A percentile compares a stretch with the other conserved stretches of the same genome.
Evolutionary conservation across 2,329 filamentous ascomycete genomes (phyloP).

Genomic region (Ophiocordyceps camponoti-floridani): DNA sequence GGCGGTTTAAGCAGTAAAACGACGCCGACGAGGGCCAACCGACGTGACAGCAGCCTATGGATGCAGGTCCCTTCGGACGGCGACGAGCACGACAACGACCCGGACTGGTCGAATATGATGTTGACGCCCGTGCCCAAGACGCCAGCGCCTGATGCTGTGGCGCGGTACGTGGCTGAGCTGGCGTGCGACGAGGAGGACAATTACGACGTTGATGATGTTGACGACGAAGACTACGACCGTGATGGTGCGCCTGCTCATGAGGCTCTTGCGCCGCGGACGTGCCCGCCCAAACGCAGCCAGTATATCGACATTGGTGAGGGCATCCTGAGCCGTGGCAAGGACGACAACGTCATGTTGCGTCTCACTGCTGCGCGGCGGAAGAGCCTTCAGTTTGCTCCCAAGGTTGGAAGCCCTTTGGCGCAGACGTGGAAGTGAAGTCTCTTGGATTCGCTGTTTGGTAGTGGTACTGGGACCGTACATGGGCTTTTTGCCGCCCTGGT

Average conservation of each 20-base stretch:
- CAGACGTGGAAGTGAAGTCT: conserved; percentile 28
- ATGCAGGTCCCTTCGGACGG: conserved; percentile 32
- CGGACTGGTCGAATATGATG: conserved; percentile 23
- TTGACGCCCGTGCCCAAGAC: conserved; percentile 41
- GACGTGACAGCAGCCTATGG: conserved; percentile 37
- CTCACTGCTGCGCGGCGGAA: conserved; percentile 57
- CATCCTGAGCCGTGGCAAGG: conserved; percentile 30
- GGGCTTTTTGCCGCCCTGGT: background rate
- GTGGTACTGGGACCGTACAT: background rate
- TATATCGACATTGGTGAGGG: conserved; percentile 22
- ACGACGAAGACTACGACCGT: background rate
- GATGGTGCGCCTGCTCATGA: conserved; percentile 15
- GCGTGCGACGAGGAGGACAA: conserved; percentile 25
- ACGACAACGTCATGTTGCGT: conserved; percentile 38
- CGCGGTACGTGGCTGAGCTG: conserved; percentile 31
- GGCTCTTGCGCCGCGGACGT: conserved; percentile 30
- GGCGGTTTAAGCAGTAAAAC: conserved; percentile 34
- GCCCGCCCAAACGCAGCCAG: conserved; percentile 29
- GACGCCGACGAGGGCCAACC: conserved; percentile 29
- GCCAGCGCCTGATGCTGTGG: conserved; percentile 35
- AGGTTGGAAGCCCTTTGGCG: conserved; percentile 53
- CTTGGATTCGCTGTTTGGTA: background rate
- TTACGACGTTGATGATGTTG: conserved; percentile 4
- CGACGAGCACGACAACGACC: conserved; percentile 18
- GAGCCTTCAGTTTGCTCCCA: conserved; percentile 62